Evolutionary conservation across 495 filamentous ascomycete genomes (phyloP).

Genomic region (Neurospora sp.): DNA sequence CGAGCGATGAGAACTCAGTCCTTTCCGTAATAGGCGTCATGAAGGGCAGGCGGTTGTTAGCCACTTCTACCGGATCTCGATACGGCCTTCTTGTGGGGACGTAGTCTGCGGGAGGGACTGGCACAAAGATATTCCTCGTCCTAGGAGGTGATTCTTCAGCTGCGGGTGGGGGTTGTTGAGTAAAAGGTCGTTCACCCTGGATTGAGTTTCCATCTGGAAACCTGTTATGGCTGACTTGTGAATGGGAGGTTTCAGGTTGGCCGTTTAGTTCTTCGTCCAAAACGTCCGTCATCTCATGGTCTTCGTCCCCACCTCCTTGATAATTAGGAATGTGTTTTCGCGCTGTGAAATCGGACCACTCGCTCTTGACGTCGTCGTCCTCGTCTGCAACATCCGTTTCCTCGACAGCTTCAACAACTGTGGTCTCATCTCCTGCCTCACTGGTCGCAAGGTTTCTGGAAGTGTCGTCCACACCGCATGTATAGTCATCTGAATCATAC

Average conservation of each 20-base stretch:
- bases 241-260: neutral
- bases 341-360: constrained; percentile 79
- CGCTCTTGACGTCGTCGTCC: constrained; percentile 48
- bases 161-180: constrained; percentile 16
- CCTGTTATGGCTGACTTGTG: neutral
- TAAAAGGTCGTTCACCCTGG: constrained; percentile 27
- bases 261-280: constrained; percentile 14
- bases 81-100: constrained; percentile 63
- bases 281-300: constrained; percentile 23
- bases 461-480: constrained; percentile 66
- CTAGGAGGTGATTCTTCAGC: constrained; percentile 24
- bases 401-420: constrained; percentile 14
- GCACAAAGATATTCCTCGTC: constrained; percentile 43
- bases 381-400: constrained; percentile 51
- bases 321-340: constrained; percentile 57
- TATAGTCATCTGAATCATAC: constrained; percentile 65
- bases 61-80: constrained; percentile 61
- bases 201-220: constrained; percentile 7
- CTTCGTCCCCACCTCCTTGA: constrained; percentile 16
- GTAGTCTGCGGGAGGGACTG: constrained; percentile 76
- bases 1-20: constrained; percentile 70
- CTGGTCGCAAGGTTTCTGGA: constrained; percentile 49
- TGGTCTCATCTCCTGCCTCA: constrained; percentile 28
- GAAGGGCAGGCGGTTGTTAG: constrained; percentile 84
- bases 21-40: constrained; percentile 98